Percentiles rank a stretch among this genome's conserved stretches.
phyloP scores from a whole-genome alignment of 129 eudicot genomes.

The Oenanthe sinensis region DNA sequence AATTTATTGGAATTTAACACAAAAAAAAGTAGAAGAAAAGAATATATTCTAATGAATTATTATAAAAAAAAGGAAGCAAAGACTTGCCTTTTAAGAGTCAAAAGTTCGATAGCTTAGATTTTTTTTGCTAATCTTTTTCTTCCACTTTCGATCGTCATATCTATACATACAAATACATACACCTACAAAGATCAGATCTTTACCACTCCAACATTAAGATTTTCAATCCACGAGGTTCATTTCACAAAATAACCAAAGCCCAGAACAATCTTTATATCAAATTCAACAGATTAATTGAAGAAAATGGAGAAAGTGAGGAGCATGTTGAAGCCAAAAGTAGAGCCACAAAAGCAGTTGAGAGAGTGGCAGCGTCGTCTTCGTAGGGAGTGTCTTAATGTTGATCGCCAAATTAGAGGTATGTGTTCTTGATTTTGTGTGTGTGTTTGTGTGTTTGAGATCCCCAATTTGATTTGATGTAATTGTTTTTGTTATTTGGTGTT shows the following conservation, averaged over 20 bases:
- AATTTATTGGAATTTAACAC: no score
- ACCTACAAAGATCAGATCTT: neutral
- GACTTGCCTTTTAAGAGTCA: neutral
- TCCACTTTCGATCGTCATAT: neutral
- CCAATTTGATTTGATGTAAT: neutral
- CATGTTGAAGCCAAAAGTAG: constrained; percentile 76
- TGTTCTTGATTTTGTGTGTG: neutral
- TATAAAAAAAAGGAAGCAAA: neutral
- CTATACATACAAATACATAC: neutral
- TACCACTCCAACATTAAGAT: neutral
- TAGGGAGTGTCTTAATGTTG: constrained; percentile 84
- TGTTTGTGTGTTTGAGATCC: neutral
- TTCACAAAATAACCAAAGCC: neutral
- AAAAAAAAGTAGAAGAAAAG: no score
- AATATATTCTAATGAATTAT: no score
- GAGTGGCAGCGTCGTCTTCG: constrained; percentile 98
- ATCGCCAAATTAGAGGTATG: constrained; percentile 92
- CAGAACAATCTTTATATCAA: neutral
- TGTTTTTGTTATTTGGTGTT: neutral
- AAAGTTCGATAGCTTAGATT: neutral
- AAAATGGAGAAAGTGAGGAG: constrained; percentile 75
- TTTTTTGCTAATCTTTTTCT: neutral
- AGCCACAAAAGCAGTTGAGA: constrained; percentile 68
- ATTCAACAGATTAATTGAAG: neutral
- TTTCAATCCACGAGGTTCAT: neutral